Evolutionary conservation across 148 eudicot genomes (phyloP).

Genomic region (Rhododendron henanense): DNA sequence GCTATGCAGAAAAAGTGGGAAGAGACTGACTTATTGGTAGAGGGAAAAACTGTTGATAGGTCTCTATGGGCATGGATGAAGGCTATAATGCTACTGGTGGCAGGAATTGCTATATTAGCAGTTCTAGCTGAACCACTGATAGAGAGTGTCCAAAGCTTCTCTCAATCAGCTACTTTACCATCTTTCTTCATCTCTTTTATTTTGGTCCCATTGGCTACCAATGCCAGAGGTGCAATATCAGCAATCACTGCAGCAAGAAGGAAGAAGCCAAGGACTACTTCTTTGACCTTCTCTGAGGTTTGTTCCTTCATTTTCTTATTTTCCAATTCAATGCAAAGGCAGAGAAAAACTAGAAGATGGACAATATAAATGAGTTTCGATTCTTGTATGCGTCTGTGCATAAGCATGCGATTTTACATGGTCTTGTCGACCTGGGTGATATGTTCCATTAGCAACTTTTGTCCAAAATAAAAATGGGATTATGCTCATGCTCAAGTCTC

Average conservation of each 20-base stretch:
- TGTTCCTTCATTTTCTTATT: background rate
- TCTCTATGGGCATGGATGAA: slow-evolving; percentile 26
- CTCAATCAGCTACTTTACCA: slow-evolving; percentile 17
- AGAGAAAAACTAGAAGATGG: background rate
- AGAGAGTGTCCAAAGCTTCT: slow-evolving; percentile 27
- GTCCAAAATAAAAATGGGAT: background rate
- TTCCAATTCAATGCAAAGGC: background rate
- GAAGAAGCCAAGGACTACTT: slow-evolving; percentile 25
- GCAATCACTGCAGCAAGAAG: slow-evolving; percentile 23
- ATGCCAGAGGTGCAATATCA: slow-evolving; percentile 32
- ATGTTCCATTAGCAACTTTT: background rate
- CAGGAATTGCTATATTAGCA: slow-evolving; percentile 28
- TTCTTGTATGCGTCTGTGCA: background rate
- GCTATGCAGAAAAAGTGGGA: slow-evolving; percentile 29
- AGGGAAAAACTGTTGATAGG: slow-evolving; percentile 9
- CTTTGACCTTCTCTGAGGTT: slow-evolving; percentile 41
- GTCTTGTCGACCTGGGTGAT: background rate
- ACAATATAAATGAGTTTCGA: background rate
- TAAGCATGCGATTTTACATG: background rate
- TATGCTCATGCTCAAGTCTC: background rate
- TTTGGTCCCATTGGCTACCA: slow-evolving; percentile 37
- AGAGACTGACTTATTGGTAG: slow-evolving; percentile 18
- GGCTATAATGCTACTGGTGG: slow-evolving; percentile 25
- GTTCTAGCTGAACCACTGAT: slow-evolving; percentile 42
- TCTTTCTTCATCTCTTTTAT: slow-evolving; percentile 29